Evolutionary conservation across 2,329 filamentous ascomycete genomes (phyloP).

Genomic region (Xylariaceae sp.): DNA sequence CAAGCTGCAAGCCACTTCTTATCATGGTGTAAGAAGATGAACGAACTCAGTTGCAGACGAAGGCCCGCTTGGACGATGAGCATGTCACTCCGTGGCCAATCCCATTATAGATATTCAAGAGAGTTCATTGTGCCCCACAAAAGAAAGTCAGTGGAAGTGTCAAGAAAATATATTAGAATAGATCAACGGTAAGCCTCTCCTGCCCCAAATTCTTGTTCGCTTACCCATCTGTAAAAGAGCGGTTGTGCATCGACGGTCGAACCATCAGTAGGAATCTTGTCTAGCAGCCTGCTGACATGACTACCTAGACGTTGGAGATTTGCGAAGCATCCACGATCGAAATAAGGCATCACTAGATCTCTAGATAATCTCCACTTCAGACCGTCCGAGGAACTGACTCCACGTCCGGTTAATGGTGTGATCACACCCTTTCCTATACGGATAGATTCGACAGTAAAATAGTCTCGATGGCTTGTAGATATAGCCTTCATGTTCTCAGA

Average conservation of each 20-base stretch:
- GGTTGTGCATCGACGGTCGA: too few relatives aligned
- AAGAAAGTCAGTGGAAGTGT: conserved; percentile 1
- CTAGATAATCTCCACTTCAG: not conserved
- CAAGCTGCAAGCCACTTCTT: not conserved
- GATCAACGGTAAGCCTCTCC: too few relatives aligned
- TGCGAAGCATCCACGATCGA: too few relatives aligned
- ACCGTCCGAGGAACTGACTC: not conserved
- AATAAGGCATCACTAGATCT: too few relatives aligned
- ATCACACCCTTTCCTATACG: not conserved
- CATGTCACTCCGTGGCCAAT: too few relatives aligned
- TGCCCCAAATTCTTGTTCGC: too few relatives aligned
- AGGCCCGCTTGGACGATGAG: not conserved
- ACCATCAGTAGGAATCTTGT: too few relatives aligned
- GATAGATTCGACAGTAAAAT: not conserved
- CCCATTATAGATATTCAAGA: not conserved
- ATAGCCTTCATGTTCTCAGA: too few relatives aligned
- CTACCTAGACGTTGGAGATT: too few relatives aligned
- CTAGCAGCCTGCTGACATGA: too few relatives aligned
- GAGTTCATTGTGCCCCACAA: not conserved
- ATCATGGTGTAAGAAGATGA: not conserved
- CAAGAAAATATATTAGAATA: not conserved
- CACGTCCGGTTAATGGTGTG: conserved; percentile 1
- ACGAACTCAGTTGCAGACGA: not conserved
- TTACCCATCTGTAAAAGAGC: too few relatives aligned
- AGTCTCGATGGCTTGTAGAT: too few relatives aligned